Evolutionary conservation across 163 green algal genomes (phyloP).

Genomic region (Prototheca wickerhamii): DNA sequence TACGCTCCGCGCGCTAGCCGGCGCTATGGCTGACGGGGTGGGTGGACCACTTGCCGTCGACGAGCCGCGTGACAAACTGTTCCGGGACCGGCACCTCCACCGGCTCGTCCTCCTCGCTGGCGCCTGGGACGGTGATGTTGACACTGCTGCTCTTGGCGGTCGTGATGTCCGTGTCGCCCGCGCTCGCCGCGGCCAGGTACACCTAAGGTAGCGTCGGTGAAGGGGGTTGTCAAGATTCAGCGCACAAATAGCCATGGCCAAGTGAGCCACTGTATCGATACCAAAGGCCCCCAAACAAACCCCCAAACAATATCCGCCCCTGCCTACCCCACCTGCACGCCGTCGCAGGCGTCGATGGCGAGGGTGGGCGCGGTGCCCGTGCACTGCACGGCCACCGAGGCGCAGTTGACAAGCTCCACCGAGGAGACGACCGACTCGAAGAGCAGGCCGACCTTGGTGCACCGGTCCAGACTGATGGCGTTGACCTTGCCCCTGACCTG

Average conservation of each 20-base stretch:
- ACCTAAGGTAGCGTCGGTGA: slow-evolving; percentile 34
- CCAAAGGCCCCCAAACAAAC: too few species aligned
- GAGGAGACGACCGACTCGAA: slow-evolving; percentile 69
- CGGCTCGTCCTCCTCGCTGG: slow-evolving; percentile 27
- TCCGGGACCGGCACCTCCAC: slow-evolving; percentile 69
- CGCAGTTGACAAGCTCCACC: slow-evolving; percentile 76
- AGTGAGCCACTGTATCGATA: too few species aligned
- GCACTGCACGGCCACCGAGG: slow-evolving; percentile 58
- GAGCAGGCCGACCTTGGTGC: slow-evolving; percentile 54
- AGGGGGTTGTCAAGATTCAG: too few species aligned
- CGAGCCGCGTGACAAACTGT: slow-evolving; percentile 72
- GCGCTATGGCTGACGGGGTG: slow-evolving; percentile 40
- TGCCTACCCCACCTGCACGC: slow-evolving; percentile 43
- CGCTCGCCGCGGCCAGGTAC: slow-evolving; percentile 34
- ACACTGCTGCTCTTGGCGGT: slow-evolving; percentile 72
- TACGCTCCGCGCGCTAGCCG: slow-evolving; percentile 6
- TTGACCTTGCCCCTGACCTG: slow-evolving; percentile 85
- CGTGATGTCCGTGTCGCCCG: slow-evolving; percentile 47
- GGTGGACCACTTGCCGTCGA: slow-evolving; percentile 61
- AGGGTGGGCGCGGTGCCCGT: slow-evolving; percentile 63
- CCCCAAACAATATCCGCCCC: not conserved
- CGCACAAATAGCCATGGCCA: too few species aligned
- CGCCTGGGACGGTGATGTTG: slow-evolving; percentile 48
- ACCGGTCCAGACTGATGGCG: slow-evolving; percentile 75
- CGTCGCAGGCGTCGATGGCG: slow-evolving; percentile 75